Evolutionary conservation across 139 green algal genomes (phyloP), one percentile per base, ranked within the genome.

Genomic region (Picocystis salinarum): DNA sequence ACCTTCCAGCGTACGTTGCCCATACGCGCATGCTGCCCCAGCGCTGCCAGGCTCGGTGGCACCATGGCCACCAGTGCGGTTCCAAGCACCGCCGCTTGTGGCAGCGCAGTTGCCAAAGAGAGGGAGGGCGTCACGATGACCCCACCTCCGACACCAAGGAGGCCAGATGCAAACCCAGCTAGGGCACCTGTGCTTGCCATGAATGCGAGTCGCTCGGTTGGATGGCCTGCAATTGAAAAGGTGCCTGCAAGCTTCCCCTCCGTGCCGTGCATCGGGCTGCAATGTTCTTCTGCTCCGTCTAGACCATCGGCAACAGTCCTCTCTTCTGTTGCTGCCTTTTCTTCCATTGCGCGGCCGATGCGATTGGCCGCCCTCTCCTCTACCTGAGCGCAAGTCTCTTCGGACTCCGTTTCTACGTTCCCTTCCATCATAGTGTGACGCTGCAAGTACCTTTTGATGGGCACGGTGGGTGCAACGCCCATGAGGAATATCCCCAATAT

Each of bases 11-110:
- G 66, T n/a, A 84, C 71, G 28, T 84, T 85, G 36, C 70, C 74
- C 17, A 85, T 33, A 15, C 59, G 50, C 5, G 50, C 39, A 45
- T 84, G 74, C 56, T 77, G 58, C 20, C 28, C 30, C 26, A 84
- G 41, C 0, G 50, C 74, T 10, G 62, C 53, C 5, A 60, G 25
- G 4, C 47, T 54, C 0, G 74, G 74, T 27, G 17, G 19, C 4
- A 85, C 53, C 74, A 84, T 84, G 20, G 67, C 63, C 0, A 55
- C 34, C 4, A 84, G 49, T 6, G 55, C n/a, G n/a, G 74, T 84
- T 19, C 71, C 74, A 15, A 82, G 39, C 17, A 74, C 69, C 0
- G 33, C 34, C 18, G 61, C 37, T 27, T 76, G 66, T n/a, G 27
- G 23, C 33, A 61, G 40, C 0, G 31, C 25, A 31, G 40, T 50